Percentiles rank a stretch among this genome's conserved stretches.
Evolutionary conservation across 768 basidiomycete genomes (phyloP).

Genomic region (Candolleomyces eurysporus): DNA sequence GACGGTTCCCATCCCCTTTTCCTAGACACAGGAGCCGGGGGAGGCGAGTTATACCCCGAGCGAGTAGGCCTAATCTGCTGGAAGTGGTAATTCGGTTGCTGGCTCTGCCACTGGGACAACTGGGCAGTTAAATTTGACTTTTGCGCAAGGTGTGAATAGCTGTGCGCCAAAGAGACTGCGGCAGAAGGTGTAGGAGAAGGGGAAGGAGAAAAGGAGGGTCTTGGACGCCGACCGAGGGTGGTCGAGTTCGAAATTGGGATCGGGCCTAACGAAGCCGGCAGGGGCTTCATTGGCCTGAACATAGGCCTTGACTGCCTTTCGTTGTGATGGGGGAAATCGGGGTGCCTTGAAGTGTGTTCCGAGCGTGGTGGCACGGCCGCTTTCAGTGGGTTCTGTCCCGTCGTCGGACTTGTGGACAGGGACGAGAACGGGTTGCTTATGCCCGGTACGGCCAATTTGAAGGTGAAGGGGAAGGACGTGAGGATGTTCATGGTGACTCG

Average conservation of each 20-base stretch:
- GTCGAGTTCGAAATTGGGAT: conserved; percentile 10
- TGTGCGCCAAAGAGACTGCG: conserved; percentile 4
- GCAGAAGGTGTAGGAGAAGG: conserved; percentile 13
- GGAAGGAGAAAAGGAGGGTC: conserved; percentile 20
- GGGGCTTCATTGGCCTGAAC: conserved; percentile 16
- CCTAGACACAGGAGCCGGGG: conserved; percentile 42
- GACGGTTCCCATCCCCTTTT: conserved; percentile 78
- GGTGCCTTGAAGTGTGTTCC: neutral
- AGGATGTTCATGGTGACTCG: conserved; percentile 14
- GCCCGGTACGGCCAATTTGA: conserved; percentile 63
- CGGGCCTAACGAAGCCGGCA: conserved; percentile 17
- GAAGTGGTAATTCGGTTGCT: conserved; percentile 1
- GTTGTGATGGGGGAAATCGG: neutral
- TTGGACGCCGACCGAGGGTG: conserved; percentile 20
- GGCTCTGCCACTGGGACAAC: neutral
- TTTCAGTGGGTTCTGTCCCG: conserved; percentile 13
- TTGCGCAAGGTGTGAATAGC: conserved; percentile 4
- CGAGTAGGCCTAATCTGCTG: conserved; percentile 15
- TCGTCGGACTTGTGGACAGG: conserved; percentile 10
- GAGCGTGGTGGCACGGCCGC: conserved; percentile 5
- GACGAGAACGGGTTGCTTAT: conserved; percentile 60
- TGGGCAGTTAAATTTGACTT: conserved; percentile 1
- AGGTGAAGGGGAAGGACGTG: conserved; percentile 65
- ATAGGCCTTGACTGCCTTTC: conserved; percentile 6
- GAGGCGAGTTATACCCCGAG: conserved; percentile 23